Percentiles rank a stretch among this genome's conserved stretches.
Evolutionary conservation across 2,329 filamentous ascomycete species (phyloP).

Genomic region (Lachnellula occidentalis): DNA sequence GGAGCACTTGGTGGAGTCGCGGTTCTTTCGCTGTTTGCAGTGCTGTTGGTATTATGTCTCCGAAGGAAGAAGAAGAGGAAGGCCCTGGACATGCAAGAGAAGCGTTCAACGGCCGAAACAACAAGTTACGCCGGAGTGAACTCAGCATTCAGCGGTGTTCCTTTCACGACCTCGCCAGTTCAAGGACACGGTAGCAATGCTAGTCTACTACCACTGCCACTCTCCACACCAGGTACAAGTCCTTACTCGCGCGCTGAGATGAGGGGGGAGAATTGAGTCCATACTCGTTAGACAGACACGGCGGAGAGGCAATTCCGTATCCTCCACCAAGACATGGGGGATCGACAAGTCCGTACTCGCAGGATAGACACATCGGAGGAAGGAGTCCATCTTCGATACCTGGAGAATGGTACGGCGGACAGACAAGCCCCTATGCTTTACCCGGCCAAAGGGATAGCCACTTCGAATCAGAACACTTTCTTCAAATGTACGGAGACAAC

Average conservation of each 20-base stretch:
- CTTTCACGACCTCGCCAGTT: constrained; percentile 8
- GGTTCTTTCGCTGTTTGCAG: constrained; percentile 12
- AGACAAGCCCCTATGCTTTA: not conserved
- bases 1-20: constrained; percentile 18
- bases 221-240: constrained; percentile 1
- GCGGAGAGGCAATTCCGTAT: not conserved
- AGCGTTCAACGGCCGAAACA: constrained; percentile 5
- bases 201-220: constrained; percentile 4
- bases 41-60: constrained; percentile 13
- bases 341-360: not conserved
- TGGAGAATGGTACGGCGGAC: not conserved
- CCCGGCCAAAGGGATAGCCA: not conserved
- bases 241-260: not conserved
- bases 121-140: constrained; percentile 20
- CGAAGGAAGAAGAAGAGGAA: constrained; percentile 14
- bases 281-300: not conserved
- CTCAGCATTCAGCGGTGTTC: constrained; percentile 16
- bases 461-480: not conserved
- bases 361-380: not conserved
- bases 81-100: not conserved
- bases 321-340: not conserved
- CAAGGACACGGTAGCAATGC: not conserved
- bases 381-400: not conserved
- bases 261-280: constrained; percentile 13
- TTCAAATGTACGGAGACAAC: not conserved